Conservation (phyloP, 192 early-diverging fungal species). For the Gonapodya sp. region DNA sequence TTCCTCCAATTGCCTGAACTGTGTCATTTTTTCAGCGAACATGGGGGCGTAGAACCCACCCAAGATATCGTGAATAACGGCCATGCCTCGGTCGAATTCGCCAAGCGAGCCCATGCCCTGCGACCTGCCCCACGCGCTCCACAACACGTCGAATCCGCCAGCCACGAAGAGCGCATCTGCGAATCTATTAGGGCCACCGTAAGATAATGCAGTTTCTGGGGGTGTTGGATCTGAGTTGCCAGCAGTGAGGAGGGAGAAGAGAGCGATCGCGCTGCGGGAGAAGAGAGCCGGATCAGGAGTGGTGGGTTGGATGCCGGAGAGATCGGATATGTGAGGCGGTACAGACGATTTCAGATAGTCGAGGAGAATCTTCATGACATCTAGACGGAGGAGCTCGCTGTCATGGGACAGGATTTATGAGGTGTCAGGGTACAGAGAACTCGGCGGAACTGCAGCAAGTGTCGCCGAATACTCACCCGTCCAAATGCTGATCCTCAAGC, state of each 20-base stretch:
- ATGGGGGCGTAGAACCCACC: not conserved
- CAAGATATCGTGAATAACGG: not conserved
- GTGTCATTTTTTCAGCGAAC: not conserved
- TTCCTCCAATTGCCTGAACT: not conserved
- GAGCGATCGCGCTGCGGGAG: not conserved
- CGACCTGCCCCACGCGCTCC: not conserved
- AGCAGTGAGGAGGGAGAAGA: not conserved
- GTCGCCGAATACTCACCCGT: not conserved
- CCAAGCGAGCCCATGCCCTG: not conserved
- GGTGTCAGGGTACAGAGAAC: no score
- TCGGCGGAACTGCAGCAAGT: no score
- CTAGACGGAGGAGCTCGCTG: not conserved
- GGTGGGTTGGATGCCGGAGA: not conserved
- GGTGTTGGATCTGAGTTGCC: not conserved
- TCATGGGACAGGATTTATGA: no score
- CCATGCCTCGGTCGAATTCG: not conserved
- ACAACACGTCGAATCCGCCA: not conserved
- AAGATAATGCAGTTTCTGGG: not conserved
- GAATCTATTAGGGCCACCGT: not conserved
- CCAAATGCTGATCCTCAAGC: not conserved
- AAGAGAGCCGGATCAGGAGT: not conserved
- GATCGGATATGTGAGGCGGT: not conserved
- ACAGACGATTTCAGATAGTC: not conserved
- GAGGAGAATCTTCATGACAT: not conserved
- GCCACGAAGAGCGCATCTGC: not conserved